Conservation (phyloP, 306 rosid genomes). For the Luffa aegyptiaca region DNA sequence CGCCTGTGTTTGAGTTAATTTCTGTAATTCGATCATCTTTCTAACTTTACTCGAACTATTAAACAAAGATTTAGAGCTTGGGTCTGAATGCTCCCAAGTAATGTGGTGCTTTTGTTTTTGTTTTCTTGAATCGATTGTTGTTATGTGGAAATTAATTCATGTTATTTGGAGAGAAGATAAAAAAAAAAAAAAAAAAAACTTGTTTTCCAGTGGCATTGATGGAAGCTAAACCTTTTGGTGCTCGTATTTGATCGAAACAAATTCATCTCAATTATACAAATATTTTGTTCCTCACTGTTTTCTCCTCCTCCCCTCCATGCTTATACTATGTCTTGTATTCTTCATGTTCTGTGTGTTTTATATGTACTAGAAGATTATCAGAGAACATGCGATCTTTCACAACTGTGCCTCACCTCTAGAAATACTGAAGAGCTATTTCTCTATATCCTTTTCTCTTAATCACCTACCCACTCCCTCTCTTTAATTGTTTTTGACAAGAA, state of each 20-base stretch:
- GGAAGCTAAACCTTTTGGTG: background rate
- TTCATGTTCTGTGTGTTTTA: background rate
- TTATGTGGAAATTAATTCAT: background rate
- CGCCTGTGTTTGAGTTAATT: background rate
- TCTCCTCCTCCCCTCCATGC: background rate
- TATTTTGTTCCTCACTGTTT: background rate
- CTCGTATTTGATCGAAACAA: background rate
- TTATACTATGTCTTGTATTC: background rate
- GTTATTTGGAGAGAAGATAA: background rate
- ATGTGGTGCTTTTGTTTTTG: background rate
- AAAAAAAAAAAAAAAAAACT: background rate
- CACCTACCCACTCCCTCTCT: background rate
- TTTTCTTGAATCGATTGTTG: background rate
- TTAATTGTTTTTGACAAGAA: background rate
- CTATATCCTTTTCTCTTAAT: background rate
- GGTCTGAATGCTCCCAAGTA: background rate
- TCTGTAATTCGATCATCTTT: background rate
- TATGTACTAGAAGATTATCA: background rate
- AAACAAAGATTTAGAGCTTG: background rate
- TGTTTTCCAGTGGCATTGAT: background rate
- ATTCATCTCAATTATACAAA: background rate
- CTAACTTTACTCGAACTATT: background rate
- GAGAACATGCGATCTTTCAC: background rate
- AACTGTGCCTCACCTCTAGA: background rate
- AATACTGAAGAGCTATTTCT: background rate